A percentile compares a stretch with the other conserved stretches of the same genome.
Evolutionary conservation across 176 grass and related monocot genomes (phyloP).

Genomic region (Paspalum notatum): DNA sequence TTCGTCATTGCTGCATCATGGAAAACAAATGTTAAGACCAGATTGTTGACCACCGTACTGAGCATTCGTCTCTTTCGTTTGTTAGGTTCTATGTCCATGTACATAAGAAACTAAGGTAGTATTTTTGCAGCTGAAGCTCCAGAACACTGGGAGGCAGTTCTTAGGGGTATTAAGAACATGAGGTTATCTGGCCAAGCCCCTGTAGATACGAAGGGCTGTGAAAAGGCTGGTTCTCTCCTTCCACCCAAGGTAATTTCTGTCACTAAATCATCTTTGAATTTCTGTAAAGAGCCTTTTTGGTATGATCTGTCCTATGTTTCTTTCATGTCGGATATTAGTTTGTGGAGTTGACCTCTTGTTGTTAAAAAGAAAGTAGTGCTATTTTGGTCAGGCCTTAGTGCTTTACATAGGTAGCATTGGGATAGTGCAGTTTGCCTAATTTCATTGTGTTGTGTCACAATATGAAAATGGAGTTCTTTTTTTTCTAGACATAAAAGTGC

Average conservation of each 20-base stretch:
- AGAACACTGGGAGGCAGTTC: conserved; percentile 77
- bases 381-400: background rate
- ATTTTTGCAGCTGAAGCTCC: conserved; percentile 53
- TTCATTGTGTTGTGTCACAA: conserved; percentile 16
- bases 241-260: conserved; percentile 74
- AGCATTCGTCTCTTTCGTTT: conserved; percentile 24
- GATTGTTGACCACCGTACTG: background rate
- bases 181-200: conserved; percentile 75
- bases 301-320: background rate
- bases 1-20: conserved; percentile 6
- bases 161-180: conserved; percentile 90
- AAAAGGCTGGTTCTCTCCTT: conserved; percentile 85
- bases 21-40: conserved; percentile 9
- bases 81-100: background rate
- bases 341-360: background rate
- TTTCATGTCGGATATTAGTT: background rate
- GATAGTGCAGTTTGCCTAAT: conserved; percentile 3
- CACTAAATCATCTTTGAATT: background rate
- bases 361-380: background rate
- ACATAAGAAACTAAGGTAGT: conserved; percentile 26
- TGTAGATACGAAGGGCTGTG: conserved; percentile 92
- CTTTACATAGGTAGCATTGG: background rate
- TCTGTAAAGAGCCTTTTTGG: conserved; percentile 4
- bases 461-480: conserved; percentile 16
- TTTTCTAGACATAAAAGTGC: background rate